Evolutionary conservation across 495 filamentous ascomycete species (phyloP), one percentile per base, ranked within the genome.

Genomic region (Penicillium diatomitis): DNA sequence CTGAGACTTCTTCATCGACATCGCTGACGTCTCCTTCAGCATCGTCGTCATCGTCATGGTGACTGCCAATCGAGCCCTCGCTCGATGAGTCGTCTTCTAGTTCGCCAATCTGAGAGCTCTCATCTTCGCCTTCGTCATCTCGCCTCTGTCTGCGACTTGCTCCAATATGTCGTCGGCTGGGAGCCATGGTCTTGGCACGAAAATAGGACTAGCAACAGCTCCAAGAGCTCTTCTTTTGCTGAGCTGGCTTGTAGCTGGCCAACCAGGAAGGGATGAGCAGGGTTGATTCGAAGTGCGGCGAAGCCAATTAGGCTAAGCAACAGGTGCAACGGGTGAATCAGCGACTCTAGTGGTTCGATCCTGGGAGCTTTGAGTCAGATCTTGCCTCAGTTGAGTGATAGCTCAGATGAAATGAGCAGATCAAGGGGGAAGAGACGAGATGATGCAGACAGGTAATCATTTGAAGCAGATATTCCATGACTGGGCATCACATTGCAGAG

Each of bases 31-130:
- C 79, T 27, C 67, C 76, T 63, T 89, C 85, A 51, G 85, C 86
- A 60, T 86, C 86, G 48, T 86, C 86, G 48, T 79, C 79, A 50
- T 88, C 85, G 40, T 86, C 83, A 31, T 83, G 83, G 49, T 89
- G 86, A 61, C 79, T 90, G 43, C 76, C 75, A 52, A 81, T 73
- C 30, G 88, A 90, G 33, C 80, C 84, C 58, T 92, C 88, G 61
- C 85, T 91, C 66, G 90, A 61, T 30, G 87, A 90, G 66, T 91
- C 87, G 58, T 95, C 86, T 35, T 87, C 86, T 27, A 85, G 55
- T 32, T 85, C 84, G 43, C 80, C 79, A 48, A 71, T 75, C 46
- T 84, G 72, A 40, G 75, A 79, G 47, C 79, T 80, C 51, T 83
- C 84, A 48, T 88, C 86, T 55, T 77, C 75, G 50, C 81, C 85